Percentiles rank a stretch among this genome's conserved stretches.
Conservation (phyloP, 1,139 yeast species). For the Pichia sp. region DNA sequence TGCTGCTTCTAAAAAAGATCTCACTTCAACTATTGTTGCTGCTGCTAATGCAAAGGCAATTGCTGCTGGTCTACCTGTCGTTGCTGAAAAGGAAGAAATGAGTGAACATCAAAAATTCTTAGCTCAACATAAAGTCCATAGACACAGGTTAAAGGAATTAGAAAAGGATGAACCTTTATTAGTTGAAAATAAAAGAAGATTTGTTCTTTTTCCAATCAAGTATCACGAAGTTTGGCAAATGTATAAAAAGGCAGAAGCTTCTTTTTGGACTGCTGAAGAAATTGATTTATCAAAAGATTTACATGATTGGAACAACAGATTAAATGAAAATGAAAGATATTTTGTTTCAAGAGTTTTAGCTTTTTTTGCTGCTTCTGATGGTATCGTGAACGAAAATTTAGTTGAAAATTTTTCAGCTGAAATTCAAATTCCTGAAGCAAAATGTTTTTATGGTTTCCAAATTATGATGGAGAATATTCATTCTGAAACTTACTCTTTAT, state of each 20-base stretch:
- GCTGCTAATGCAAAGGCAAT: constrained; percentile 28
- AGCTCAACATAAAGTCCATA: constrained; percentile 55
- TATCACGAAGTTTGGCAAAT: constrained; percentile 99
- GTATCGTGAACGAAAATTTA: constrained; percentile 93
- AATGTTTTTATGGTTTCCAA: constrained; percentile 98
- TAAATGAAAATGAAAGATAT: constrained; percentile 84
- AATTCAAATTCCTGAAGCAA: constrained; percentile 96
- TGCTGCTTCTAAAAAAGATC: constrained; percentile 27
- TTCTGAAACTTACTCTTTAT: constrained; percentile 90
- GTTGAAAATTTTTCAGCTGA: constrained; percentile 96
- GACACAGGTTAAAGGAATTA: constrained; percentile 62
- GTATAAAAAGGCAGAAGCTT: constrained; percentile 98
- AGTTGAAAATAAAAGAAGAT: constrained; percentile 79
- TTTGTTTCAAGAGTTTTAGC: constrained; percentile 90
- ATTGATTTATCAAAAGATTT: constrained; percentile 90
- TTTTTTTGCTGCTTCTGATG: constrained; percentile 98
- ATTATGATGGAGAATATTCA: constrained; percentile 99
- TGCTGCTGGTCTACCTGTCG: constrained; percentile 19
- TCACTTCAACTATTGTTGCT: constrained; percentile 22
- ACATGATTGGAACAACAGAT: constrained; percentile 79
- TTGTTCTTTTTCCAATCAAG: constrained; percentile 93
- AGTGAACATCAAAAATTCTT: constrained; percentile 49
- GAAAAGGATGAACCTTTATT: constrained; percentile 90
- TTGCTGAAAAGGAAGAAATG: constrained; percentile 10
- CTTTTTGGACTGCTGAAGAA: constrained; percentile 99